These are phyloP conservation scores for Blastobotrys malaysiensis DNA, from an alignment of 1,139 yeast species.

Conservation along the genomic window DNA sequence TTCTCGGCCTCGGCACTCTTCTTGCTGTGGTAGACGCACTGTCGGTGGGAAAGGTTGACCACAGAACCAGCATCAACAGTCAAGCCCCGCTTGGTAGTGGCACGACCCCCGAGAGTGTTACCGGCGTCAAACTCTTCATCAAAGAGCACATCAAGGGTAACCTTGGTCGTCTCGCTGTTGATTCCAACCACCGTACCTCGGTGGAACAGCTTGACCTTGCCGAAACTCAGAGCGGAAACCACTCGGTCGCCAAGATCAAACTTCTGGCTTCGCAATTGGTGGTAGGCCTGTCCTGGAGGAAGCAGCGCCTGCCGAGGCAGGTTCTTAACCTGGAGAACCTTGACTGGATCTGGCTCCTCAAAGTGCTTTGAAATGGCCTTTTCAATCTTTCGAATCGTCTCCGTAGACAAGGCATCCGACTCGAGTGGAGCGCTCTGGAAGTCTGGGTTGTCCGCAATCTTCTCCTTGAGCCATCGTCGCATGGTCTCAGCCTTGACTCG, in stretches of 20 bases:
- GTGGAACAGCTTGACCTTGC: conserved; percentile 81
- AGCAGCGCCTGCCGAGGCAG: conserved; percentile 84
- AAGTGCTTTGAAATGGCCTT: conserved; percentile 45
- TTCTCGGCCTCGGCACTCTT: conserved; percentile 4
- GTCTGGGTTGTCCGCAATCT: conserved; percentile 41
- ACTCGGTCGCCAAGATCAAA: conserved; percentile 89
- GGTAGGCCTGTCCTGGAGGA: conserved; percentile 68
- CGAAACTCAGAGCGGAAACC: conserved; percentile 76
- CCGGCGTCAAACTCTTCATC: conserved; percentile 83
- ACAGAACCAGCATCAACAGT: conserved; percentile 78
- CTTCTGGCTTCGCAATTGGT: conserved; percentile 65
- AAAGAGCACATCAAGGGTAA: conserved; percentile 68
- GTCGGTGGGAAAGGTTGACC: conserved; percentile 68
- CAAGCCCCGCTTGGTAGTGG: conserved; percentile 74
- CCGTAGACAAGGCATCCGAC: conserved; percentile 70
- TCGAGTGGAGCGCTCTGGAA: conserved; percentile 67
- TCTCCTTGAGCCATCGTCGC: conserved; percentile 43
- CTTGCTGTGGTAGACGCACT: conserved; percentile 56
- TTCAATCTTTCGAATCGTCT: conserved; percentile 66
- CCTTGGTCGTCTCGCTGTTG: conserved; percentile 51
- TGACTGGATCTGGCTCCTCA: conserved; percentile 15
- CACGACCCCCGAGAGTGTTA: conserved; percentile 69
- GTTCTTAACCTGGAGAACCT: conserved; percentile 41
- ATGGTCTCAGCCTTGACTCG: conserved; percentile 33
- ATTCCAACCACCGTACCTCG: conserved; percentile 91